Base-by-base conservation (phyloP, 2,329 filamentous ascomycete genomes). In the Talaromyces verruculosus region DNA sequence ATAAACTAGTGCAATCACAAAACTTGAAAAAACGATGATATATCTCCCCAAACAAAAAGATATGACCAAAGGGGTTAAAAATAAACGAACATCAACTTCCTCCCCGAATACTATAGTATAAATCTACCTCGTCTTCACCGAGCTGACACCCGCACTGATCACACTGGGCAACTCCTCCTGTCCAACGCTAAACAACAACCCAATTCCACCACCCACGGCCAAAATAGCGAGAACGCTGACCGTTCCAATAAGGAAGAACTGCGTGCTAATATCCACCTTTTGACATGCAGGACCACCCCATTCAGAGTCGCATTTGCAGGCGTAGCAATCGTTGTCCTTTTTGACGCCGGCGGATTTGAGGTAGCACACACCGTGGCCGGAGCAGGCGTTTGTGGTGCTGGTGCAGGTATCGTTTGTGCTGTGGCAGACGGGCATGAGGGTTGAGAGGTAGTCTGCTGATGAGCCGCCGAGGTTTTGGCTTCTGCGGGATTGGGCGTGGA, bases 91-190 rank as follows among this genome's bases (percentile, higher is more conserved):
- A 39, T 37, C 33, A 8, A 37, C 30, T 17, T 57, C 33, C 53
- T 22, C n/a, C 33, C 5, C 33, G 5, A n/a, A 10, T 37, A 57
- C 53, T 17, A 17, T 25, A 15, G 5, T 41, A 33, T 51, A 33
- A 8, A 19, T 35, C 53, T 59, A 80, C 68, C 78, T 83, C 71
- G 82, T 70, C 61, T 76, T 92, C 39, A 88, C 84, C 66, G 88
- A 87, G 69, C 90, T 91, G 43, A 99, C 94, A 69, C 95, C 95
- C 58, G 95, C 95, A n/a, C 93, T 92, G 77, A 99, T 93, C 8
- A 99, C 94, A 72, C 93, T 93, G 0, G 95, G 95, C 69, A 98
- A 83, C 79, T 93, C 90, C 82, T 96, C 89, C 76, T 91, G 87
- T 39, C 94, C 95, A 73, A 98, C 91, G 68, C 83, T 89, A 78